phyloP scores from a whole-genome alignment of 1,139 yeast genomes.

The Geotrichum klebahnii region DNA sequence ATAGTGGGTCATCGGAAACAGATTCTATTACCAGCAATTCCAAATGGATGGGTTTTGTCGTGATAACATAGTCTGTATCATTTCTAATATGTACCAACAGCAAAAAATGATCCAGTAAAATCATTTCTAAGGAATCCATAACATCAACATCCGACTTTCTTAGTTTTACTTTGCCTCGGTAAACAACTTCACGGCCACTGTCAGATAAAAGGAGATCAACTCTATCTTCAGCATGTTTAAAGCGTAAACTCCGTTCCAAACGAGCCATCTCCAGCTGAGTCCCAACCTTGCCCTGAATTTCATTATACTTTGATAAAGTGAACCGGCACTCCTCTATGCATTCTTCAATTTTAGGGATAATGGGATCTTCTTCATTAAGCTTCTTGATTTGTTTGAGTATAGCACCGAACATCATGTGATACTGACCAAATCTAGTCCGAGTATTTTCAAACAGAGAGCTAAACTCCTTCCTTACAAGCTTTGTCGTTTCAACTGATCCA shows the following conservation, averaged over 20 bases:
- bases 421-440: conserved; percentile 19
- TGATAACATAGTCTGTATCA: conserved; percentile 35
- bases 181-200: conserved; percentile 16
- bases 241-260: conserved; percentile 9
- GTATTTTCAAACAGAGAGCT: conserved; percentile 17
- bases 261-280: conserved; percentile 11
- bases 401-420: conserved; percentile 4
- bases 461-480: conserved; percentile 15
- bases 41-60: conserved; percentile 42
- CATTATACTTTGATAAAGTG: conserved; percentile 12
- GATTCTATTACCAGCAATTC: conserved; percentile 40
- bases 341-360: conserved; percentile 10
- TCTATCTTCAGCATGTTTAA: conserved; percentile 13
- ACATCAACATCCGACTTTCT: conserved; percentile 9
- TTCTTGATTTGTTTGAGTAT: conserved; percentile 10
- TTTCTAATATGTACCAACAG: conserved; percentile 44
- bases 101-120: conserved; percentile 68
- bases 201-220: conserved; percentile 13
- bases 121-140: conserved; percentile 34
- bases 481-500: conserved; percentile 3
- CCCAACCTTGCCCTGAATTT: conserved; percentile 15
- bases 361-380: conserved; percentile 10
- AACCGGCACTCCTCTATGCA: conserved; percentile 7
- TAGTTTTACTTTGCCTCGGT: conserved; percentile 13
- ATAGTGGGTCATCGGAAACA: conserved; percentile 36